Base-by-base conservation (phyloP, 2,329 filamentous ascomycete species). In the Xylariaceae sp. region DNA sequence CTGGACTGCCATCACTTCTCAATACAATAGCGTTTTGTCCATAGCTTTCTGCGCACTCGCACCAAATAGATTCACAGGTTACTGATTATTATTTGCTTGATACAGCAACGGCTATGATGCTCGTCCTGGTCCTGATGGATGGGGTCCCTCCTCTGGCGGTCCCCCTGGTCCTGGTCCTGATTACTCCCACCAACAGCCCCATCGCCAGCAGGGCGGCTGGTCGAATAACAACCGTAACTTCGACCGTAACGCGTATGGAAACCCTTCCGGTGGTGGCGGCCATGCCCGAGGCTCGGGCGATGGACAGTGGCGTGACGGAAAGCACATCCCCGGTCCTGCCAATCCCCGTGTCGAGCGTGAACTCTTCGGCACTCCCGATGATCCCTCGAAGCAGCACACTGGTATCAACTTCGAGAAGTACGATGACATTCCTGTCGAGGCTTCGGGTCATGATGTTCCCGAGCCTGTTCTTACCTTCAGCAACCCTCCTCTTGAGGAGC, bases 401-500 rank as follows among this genome's bases (percentile, higher is more conserved):
- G 94, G 94, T 77, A 97, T 99, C 88, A 99, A 99, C 85, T 99
- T 99, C 75, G 88, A 96, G 81, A 99, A 99, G 83, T 99, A 99
- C 78, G 94, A 99, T 73, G 94, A 99, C 76, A 99, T 99, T 67
- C 94, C 94, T 57, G 94, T 99, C 66, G 94, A 97, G 79, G 94
- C 94, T 65, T 97, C 93, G 61, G 94, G 94, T 62, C 88, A 91
- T 56, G 86, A 96, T 72, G 92, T 97, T 56, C 94, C 94, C 51
- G 94, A 97, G 73, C 89, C 93, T 47, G 90, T 97, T 67, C 87
- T 87, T 66, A 83, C 86, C 63, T 99, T 99, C 84, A 91, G 86
- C 73, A 96, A 94, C 78, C 94, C 94, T 67, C 94, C 94, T 71
- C 84, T 99, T 68, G 94, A 99, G 73, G 89, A 96, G 75, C 94